A percentile compares a stretch with the other conserved stretches of the same genome.
Evolutionary conservation across 495 filamentous ascomycete genomes (phyloP).

Genomic region (Penicillium paxilli): DNA sequence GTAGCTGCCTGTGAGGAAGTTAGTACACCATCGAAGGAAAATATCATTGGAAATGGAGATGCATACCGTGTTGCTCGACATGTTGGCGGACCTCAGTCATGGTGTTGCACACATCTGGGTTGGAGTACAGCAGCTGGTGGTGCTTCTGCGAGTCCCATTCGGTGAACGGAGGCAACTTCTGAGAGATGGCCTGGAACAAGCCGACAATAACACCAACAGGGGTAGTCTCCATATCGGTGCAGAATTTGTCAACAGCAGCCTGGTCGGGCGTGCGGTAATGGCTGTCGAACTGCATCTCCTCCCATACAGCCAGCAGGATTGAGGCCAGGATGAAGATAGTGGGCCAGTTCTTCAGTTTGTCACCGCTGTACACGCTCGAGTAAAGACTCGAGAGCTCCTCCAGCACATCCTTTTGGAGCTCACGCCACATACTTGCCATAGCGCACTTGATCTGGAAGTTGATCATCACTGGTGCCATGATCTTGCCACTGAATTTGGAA

Average conservation of each 20-base stretch:
- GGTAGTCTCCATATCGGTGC: slow-evolving; percentile 88
- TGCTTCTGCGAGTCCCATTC: slow-evolving; percentile 92
- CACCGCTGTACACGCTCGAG: slow-evolving; percentile 89
- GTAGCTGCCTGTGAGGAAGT: slow-evolving; percentile 54
- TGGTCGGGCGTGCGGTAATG: slow-evolving; percentile 87
- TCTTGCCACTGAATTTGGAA: slow-evolving; percentile 84
- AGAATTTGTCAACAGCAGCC: slow-evolving; percentile 84
- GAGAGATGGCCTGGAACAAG: slow-evolving; percentile 92
- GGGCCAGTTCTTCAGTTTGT: slow-evolving; percentile 94
- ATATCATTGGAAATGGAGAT: neutral
- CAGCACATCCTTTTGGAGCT: slow-evolving; percentile 88
- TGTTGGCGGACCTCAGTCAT: slow-evolving; percentile 91
- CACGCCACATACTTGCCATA: slow-evolving; percentile 93
- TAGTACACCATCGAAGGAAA: slow-evolving; percentile 12
- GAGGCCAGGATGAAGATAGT: slow-evolving; percentile 94
- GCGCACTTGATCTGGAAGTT: slow-evolving; percentile 97
- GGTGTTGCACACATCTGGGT: slow-evolving; percentile 84
- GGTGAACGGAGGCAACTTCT: slow-evolving; percentile 83
- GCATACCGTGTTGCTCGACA: slow-evolving; percentile 84
- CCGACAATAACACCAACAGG: slow-evolving; percentile 93
- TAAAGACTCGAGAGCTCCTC: slow-evolving; percentile 89
- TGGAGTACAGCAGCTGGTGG: slow-evolving; percentile 81
- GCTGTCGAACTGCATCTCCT: slow-evolving; percentile 96
- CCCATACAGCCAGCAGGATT: slow-evolving; percentile 88
- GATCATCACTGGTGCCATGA: slow-evolving; percentile 92